Evolutionary conservation across 331 rosid genomes (phyloP).

Genomic region (Rhamnella rubrinervis): DNA sequence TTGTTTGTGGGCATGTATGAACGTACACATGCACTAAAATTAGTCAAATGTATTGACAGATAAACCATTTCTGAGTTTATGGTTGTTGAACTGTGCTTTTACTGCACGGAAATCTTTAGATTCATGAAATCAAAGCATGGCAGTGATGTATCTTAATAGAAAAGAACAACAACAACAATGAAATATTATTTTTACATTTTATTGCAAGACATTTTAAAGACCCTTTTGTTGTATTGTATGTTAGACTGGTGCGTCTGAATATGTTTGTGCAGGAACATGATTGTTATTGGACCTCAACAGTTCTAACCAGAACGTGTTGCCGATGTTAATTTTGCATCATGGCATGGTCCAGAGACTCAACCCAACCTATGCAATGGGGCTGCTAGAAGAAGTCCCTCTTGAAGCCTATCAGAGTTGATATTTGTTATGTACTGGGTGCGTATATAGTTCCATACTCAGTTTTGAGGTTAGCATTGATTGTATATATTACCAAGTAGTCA

Average conservation of each 20-base stretch:
- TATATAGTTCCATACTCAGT: not conserved
- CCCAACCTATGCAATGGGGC: not conserved
- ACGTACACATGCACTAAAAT: no score
- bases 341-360: not conserved
- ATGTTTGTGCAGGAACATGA: not conserved
- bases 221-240: not conserved
- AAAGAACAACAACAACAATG: no score
- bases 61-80: no score
- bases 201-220: not conserved
- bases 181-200: not conserved
- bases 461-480: not conserved
- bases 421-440: not conserved
- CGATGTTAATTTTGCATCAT: not conserved
- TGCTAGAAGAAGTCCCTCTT: conserved; percentile 3
- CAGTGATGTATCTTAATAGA: not conserved
- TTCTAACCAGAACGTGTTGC: not conserved
- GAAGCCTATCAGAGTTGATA: not conserved
- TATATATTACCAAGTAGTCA: not conserved
- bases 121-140: not conserved
- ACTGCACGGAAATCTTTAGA: not conserved
- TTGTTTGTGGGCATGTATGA: no score
- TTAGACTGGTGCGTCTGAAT: not conserved
- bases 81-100: no score
- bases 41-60: no score
- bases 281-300: not conserved